phyloP scores from a whole-genome alignment of 176 grass and related monocot species.

The Dendrocalamus sinicus region DNA sequence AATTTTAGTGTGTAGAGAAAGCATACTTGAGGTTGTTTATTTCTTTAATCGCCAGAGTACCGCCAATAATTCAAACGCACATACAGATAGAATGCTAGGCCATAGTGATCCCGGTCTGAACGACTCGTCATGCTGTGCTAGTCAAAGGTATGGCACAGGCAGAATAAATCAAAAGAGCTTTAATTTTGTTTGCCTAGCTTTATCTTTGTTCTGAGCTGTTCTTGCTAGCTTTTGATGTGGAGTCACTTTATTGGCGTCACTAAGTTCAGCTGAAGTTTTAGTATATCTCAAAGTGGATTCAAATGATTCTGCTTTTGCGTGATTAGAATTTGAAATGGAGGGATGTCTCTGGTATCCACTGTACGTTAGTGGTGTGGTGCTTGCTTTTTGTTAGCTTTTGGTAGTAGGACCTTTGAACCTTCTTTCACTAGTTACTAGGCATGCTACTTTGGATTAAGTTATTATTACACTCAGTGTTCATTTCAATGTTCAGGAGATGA shows the following conservation, averaged over 20 bases:
- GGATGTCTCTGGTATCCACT: slow-evolving; percentile 40
- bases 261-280: slow-evolving; percentile 25
- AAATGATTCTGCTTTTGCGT: slow-evolving; percentile 51
- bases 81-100: background rate
- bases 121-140: slow-evolving; percentile 23
- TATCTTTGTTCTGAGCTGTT: slow-evolving; percentile 32
- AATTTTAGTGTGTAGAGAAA: slow-evolving; percentile 7
- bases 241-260: slow-evolving; percentile 39
- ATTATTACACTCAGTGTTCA: background rate
- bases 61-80: background rate
- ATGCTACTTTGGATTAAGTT: slow-evolving; percentile 44
- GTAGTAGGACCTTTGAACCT: background rate
- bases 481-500: background rate
- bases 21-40: background rate
- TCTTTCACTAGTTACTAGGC: slow-evolving; percentile 27
- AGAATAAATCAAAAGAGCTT: slow-evolving; percentile 44
- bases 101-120: background rate
- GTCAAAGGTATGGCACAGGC: background rate
- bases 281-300: slow-evolving; percentile 50
- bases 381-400: slow-evolving; percentile 52
- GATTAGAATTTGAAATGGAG: slow-evolving; percentile 12
- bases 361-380: background rate
- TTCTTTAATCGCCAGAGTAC: background rate
- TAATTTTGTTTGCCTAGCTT: slow-evolving; percentile 39
- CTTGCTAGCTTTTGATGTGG: slow-evolving; percentile 42